Base-by-base conservation (phyloP, 2,329 filamentous ascomycete genomes). In the Tolypocladium amazonense region DNA sequence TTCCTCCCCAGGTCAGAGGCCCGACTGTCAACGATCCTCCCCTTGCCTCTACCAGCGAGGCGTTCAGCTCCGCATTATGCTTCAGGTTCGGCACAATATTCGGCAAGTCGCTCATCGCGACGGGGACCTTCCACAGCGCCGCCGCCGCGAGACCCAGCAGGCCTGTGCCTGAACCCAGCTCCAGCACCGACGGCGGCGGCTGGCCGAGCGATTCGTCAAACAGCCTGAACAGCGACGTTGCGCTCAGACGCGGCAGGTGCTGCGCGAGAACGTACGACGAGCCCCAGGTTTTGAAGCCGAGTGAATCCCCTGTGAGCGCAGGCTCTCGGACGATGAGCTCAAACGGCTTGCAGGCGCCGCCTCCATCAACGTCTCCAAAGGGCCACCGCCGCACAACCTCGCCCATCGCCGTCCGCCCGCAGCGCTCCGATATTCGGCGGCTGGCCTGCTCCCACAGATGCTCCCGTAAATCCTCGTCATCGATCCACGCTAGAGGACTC, bases 281-380 rank as follows among this genome's bases (percentile, higher is more conserved):
- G 0, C 89, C 90, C 94, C 94, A 97, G 0, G 94, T 99, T 73
- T 99, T 97, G 71, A 95, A 81, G 1, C 94, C 94, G 23, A 97
- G 79, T 61, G 90, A 89, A 72, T 97, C 93, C 8, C 89, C 89
- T 0, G 90, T 96, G 59, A 97, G 78, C 0, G 92, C 87, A 1
- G 94, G 94, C 71, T 99, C 94, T 60, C 90, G 83, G 45, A 99
- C 85, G 41, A 82, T 80, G 57, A 99, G 77, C 54, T 87, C 81
- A 65, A 92, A 80, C 1, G 73, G 65, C 33, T 76, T 72, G 33
- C 71, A 67, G 3, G 66, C 61, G 14, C 62, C 55, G 20, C 59
- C n/a, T n/a, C n/a, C 65, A 53, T 65, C 68, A 9, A 64, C 66
- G 30, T 45, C 50, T 20, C 62, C 67, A 63, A 85, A 82, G 1